Evolutionary conservation across 108 stramenopile genomes (phyloP), one percentile per base, ranked within the genome.

Genomic region (Discostella pseudostelligera): DNA sequence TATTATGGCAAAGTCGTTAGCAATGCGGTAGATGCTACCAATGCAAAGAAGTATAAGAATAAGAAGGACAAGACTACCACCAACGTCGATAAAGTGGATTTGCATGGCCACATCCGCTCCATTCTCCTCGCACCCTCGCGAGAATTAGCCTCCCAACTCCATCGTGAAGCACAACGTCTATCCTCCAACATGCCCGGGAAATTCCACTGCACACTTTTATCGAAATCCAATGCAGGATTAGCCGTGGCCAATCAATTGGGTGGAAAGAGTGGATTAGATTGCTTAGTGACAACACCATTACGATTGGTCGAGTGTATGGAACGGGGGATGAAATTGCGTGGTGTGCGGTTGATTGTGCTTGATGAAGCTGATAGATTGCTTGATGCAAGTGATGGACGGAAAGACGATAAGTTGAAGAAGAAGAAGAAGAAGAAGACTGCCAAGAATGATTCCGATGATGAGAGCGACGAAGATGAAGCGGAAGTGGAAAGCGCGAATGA

Each of bases 321-420:
- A 32, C 78, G 88, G 55, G 87, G 87, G 11, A 64, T 90, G 53
- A 70, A 81, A 16, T 75, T 91, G 51, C 70, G 69, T 50, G 78
- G 84, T 8, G 70, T 88, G 9, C 73, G 95, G n/a, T 65, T 95
- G 42, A 84, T 99, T 17, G 95, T 98, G 8, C 70, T 99, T 50
- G 97, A 98, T 62, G 99, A 99, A 65, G 97, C 97, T 0, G 99
- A 99, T 79, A 87, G 97, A 12, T 69, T 99, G 47, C 69, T 99
- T 42, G 92, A 96, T 50, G 88, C 84, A 19, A 78, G 80, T 12
- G 90, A 88, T 63, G 84, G 87, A 35, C 76, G 56, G 26, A 37
- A 22, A 28, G 42, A 12, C 19, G 22, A 24, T 32, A 47, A 49
- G 32, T 24, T 62, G 17, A 3, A 21, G 13, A 39, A 26, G n/a